Evolutionary conservation across 495 filamentous ascomycete genomes (phyloP), one percentile per base, ranked within the genome.

Genomic region (Tuber aestivum): DNA sequence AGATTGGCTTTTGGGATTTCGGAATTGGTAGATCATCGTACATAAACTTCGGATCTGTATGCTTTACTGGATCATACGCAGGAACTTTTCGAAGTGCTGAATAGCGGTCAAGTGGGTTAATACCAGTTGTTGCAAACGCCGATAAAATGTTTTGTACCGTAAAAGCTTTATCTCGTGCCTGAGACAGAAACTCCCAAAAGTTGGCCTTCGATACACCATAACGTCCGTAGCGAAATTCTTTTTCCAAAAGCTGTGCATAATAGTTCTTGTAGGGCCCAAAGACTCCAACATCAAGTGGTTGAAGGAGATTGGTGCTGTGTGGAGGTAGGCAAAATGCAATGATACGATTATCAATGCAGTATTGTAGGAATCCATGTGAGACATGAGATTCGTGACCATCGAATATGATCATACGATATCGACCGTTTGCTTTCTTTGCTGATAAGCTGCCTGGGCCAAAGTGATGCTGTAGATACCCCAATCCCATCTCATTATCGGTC

Each of bases 201-300:
- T n/a, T n/a, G n/a, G n/a, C n/a, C n/a, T n/a, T n/a, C n/a, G n/a
- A n/a, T n/a, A n/a, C n/a, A n/a, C n/a, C n/a, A n/a, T n/a, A n/a
- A n/a, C n/a, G n/a, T n/a, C n/a, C n/a, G n/a, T n/a, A n/a, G n/a
- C n/a, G n/a, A n/a, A n/a, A n/a, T n/a, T n/a, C n/a, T n/a, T n/a
- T n/a, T n/a, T n/a, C n/a, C n/a, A n/a, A 72, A 27, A 74, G 18
- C 9, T 72, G 71, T 5, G 71, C 73, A 70, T 74, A 74, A 38
- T 74, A 74, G 68, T 70, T 21, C 35, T 71, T 71, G 5, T 48
- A 75, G 3, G 42, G 42, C 8, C n/a, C 69, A 56, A 75, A 71
- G 1, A 71, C n/a, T 38, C 69, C 23, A 56, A 70, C 69, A 23
- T 75, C 32, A 3, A 75, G 14, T 7, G 68, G 68, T 70, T 75